Conservation (phyloP, 345 rosid species). For the Hibiscus trionum region DNA sequence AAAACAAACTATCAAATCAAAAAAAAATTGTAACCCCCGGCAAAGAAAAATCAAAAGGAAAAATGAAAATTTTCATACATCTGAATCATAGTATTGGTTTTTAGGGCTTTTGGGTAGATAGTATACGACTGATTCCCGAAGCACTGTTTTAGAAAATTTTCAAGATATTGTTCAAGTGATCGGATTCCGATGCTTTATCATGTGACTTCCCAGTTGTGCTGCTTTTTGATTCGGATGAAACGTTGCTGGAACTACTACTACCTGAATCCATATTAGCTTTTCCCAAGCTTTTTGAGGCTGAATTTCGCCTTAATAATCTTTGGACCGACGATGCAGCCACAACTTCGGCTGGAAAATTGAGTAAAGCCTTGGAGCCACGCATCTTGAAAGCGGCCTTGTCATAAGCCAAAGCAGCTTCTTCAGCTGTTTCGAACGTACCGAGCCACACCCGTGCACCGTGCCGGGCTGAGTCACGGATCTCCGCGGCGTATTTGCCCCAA, state of each 20-base stretch:
- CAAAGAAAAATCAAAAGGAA: not conserved
- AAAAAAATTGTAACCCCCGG: not conserved
- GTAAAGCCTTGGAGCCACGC: conserved; percentile 66
- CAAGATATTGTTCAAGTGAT: conserved; percentile 1
- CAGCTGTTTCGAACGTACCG: conserved; percentile 54
- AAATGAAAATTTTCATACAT: not conserved
- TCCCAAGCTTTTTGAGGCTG: not conserved
- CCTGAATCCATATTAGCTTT: conserved; percentile 10
- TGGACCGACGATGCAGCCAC: conserved; percentile 18
- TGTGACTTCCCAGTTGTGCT: conserved; percentile 12
- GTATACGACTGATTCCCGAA: not conserved
- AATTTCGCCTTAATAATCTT: not conserved
- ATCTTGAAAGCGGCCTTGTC: conserved; percentile 52
- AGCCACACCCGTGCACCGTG: conserved; percentile 51
- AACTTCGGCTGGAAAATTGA: conserved; percentile 45
- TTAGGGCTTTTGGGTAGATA: not conserved
- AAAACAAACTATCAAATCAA: not conserved
- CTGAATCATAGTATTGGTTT: not conserved
- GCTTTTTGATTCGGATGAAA: conserved; percentile 23
- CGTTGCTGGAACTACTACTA: conserved; percentile 8
- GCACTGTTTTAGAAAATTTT: not conserved
- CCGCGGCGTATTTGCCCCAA: conserved; percentile 67
- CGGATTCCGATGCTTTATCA: not conserved
- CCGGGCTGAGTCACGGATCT: conserved; percentile 48
- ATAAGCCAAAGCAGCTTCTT: conserved; percentile 60